Evolutionary conservation across 192 early-diverging fungal species (phyloP), one percentile per base, ranked within the genome.

Genomic region (Coemansia sp.): DNA sequence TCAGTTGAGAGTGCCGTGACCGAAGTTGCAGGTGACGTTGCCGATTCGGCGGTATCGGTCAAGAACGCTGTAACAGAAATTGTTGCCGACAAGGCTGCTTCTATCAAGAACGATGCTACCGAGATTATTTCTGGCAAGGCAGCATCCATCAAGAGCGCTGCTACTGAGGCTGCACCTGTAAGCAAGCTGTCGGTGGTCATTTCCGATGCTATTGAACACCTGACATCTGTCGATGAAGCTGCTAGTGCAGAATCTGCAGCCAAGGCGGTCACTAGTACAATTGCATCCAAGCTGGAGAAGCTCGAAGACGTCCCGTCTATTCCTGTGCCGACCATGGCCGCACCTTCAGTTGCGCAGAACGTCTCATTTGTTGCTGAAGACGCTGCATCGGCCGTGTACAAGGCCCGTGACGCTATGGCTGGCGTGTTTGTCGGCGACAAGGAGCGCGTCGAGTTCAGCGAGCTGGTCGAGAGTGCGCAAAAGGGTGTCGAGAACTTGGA

Each of bases 331-430:
- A 19, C 55, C 32, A 66, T 48, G 29, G 43, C 24, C 17, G 27
- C 22, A 39, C 50, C 41, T 9, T 21, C 41, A n/a, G 35, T n/a
- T 47, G 49, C 23, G 8, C 23, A 24, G 41, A 52, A 62, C 15
- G 10, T 47, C 24, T 15, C 55, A 2, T 7, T 63, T 21, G 24
- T 32, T 17, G 72, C 77, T 6, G 72, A 80, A n/a, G 62, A 74
- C 4, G 78, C 78, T 14, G 78, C 73, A 2, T 71, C 73, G n/a
- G 48, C n/a, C 17, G 47, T 81, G 24, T 70, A 70, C 45, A 70
- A 71, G 35, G 78, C 63, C 0, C 78, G 69, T 19, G 76, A 79
- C 25, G 54, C 63, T 9, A 79, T 79, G 76, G 76, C 76, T 15
- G 71, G 67, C 7, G 52, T 79, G 7, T 17, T 73, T 22, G 32